A percentile compares a stretch with the other conserved stretches of the same genome.
phyloP scores from a whole-genome alignment of 441 rosid species.

The Iberis amara region DNA sequence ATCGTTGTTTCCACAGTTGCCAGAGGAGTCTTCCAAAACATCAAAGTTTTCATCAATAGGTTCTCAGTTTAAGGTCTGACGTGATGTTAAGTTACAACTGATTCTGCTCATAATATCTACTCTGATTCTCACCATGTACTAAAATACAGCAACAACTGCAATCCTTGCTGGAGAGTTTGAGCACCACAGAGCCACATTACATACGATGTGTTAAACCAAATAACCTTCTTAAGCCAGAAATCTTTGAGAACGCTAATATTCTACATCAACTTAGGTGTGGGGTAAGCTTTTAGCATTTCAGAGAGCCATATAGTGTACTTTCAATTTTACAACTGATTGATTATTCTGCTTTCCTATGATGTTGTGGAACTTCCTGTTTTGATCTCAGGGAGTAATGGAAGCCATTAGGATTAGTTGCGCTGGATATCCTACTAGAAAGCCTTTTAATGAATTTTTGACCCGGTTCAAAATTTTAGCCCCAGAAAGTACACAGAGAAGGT shows the following conservation, averaged over 20 bases:
- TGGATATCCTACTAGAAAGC: constrained; percentile 87
- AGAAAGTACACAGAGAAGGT: constrained; percentile 53
- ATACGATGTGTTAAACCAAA: constrained; percentile 97
- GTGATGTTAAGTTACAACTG: constrained; percentile 18
- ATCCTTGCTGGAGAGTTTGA: constrained; percentile 86
- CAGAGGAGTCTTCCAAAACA: constrained; percentile 87
- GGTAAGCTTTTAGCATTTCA: constrained; percentile 44
- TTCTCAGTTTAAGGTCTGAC: constrained; percentile 80
- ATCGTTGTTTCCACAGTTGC: constrained; percentile 70
- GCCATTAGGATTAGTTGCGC: constrained; percentile 99
- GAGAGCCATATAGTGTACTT: constrained; percentile 15
- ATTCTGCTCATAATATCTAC: constrained; percentile 19
- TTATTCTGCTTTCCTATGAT: not conserved
- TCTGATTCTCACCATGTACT: constrained; percentile 28
- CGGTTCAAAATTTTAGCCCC: constrained; percentile 79
- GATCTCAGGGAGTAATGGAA: constrained; percentile 90
- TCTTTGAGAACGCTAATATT: constrained; percentile 77
- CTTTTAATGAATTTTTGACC: constrained; percentile 59
- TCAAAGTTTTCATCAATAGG: constrained; percentile 96
- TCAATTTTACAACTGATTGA: constrained; percentile 18
- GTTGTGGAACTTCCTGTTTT: constrained; percentile 15
- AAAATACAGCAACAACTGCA: constrained; percentile 88
- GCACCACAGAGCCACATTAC: constrained; percentile 90
- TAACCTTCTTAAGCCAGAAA: constrained; percentile 78
- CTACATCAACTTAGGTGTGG: constrained; percentile 91